Conservation (phyloP, 768 basidiomycete species). For the Pleurotus tuber-regium region DNA sequence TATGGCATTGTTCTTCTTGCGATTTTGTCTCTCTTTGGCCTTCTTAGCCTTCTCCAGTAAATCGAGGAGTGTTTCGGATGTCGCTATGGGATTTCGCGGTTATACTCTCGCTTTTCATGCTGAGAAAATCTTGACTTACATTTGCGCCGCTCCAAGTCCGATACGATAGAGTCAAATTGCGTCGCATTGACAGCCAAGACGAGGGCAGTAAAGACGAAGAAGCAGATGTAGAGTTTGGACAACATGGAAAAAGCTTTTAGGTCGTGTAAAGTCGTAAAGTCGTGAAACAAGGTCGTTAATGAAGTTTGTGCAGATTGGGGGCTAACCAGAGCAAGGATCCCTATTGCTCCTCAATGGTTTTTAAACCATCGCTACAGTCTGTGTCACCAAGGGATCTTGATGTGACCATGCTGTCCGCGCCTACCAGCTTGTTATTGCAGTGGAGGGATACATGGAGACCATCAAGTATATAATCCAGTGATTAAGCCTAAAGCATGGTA, state of each 20-base stretch:
- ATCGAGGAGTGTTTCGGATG: conserved; percentile 16
- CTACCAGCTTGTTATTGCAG: background rate
- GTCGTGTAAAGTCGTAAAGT: conserved; percentile 11
- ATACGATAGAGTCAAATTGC: background rate
- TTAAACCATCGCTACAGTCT: background rate
- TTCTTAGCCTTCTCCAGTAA: conserved; percentile 20
- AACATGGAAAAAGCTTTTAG: background rate
- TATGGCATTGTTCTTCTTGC: too few species aligned
- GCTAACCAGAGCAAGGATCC: conserved; percentile 17
- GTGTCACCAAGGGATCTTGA: background rate
- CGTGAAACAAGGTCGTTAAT: conserved; percentile 20
- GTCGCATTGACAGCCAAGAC: background rate
- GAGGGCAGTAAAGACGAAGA: conserved; percentile 2
- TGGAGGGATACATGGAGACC: conserved; percentile 1
- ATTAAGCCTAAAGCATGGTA: background rate
- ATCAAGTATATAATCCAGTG: conserved; percentile 8
- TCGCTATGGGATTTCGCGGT: background rate
- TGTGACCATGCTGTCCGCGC: conserved; percentile 1
- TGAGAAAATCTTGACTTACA: background rate
- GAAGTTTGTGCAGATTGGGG: conserved; percentile 11
- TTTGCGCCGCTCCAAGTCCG: conserved; percentile 1
- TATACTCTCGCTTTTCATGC: background rate
- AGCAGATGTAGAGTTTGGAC: conserved; percentile 7
- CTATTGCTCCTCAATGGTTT: conserved; percentile 7
- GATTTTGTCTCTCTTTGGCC: too few species aligned